Percentiles rank a stretch among this genome's conserved stretches.
phyloP scores from a whole-genome alignment of 2,329 filamentous ascomycete species.

The Aureobasidium sp. region DNA sequence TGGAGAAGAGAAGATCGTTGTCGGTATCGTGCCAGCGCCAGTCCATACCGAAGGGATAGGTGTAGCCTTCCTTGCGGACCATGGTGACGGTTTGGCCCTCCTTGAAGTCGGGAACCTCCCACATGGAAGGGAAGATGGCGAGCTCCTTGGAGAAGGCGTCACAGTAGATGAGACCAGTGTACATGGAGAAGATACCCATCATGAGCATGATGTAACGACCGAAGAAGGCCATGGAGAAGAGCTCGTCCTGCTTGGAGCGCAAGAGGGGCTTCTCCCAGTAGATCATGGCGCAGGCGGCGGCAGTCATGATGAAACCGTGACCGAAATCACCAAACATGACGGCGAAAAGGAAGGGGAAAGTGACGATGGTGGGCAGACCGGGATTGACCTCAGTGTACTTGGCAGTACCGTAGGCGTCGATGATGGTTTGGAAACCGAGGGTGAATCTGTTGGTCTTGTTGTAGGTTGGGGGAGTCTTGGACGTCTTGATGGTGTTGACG shows the following conservation, averaged over 20 bases:
- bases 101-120: constrained; percentile 74
- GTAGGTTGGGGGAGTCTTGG: constrained; percentile 95
- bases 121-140: constrained; percentile 81
- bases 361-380: constrained; percentile 88
- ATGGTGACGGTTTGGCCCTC: constrained; percentile 59
- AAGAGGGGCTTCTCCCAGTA: constrained; percentile 83
- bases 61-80: constrained; percentile 60
- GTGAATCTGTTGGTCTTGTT: constrained; percentile 99
- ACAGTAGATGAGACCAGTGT: constrained; percentile 95
- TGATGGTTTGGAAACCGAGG: constrained; percentile 96
- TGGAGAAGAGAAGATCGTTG: constrained; percentile 90
- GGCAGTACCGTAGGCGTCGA: constrained; percentile 95
- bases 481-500: constrained; percentile 94
- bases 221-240: constrained; percentile 98
- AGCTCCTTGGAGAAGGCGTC: constrained; percentile 93
- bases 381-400: constrained; percentile 98
- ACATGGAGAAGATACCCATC: constrained; percentile 96
- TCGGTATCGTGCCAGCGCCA: constrained; percentile 96
- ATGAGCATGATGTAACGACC: constrained; percentile 97
- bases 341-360: constrained; percentile 98
- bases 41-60: constrained; percentile 92
- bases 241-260: constrained; percentile 86
- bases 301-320: constrained; percentile 82
- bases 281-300: constrained; percentile 84
- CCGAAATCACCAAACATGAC: constrained; percentile 99